Conservation (phyloP, 495 filamentous ascomycete species). For the Aspergillus conjunctus region DNA sequence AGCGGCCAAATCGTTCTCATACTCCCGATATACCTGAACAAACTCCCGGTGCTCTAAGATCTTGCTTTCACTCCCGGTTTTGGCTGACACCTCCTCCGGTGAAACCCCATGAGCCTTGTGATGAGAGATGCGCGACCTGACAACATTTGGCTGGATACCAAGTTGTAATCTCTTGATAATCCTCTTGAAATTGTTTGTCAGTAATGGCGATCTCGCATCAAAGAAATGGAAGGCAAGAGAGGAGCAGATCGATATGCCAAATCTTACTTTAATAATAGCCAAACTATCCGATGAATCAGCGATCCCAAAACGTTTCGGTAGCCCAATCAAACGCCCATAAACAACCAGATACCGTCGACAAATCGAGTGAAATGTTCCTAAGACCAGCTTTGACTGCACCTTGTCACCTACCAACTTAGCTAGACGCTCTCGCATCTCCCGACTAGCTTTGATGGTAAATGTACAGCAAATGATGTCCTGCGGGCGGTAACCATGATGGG, state of each 20-base stretch:
- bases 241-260: conserved; percentile 14
- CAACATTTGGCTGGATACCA: conserved; percentile 67
- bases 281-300: conserved; percentile 83
- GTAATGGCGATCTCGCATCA: background rate
- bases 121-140: conserved; percentile 78
- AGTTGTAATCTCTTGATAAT: conserved; percentile 76
- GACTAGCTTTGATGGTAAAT: conserved; percentile 95
- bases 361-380: conserved; percentile 97
- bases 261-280: conserved; percentile 57
- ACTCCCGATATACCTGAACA: conserved; percentile 72
- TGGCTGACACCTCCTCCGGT: conserved; percentile 45
- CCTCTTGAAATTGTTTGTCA: conserved; percentile 45
- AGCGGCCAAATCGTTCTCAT: conserved; percentile 69
- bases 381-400: conserved; percentile 73
- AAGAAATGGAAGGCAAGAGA: background rate
- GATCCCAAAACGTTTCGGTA: conserved; percentile 86
- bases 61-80: conserved; percentile 45
- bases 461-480: conserved; percentile 96
- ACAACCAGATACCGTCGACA: conserved; percentile 79
- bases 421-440: conserved; percentile 93
- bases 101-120: conserved; percentile 74
- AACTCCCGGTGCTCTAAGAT: conserved; percentile 71
- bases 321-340: conserved; percentile 84
- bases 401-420: conserved; percentile 75
- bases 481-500: conserved; percentile 73